Evolutionary conservation across 306 rosid genomes (phyloP).

Genomic region (Ziziphus jujuba): DNA sequence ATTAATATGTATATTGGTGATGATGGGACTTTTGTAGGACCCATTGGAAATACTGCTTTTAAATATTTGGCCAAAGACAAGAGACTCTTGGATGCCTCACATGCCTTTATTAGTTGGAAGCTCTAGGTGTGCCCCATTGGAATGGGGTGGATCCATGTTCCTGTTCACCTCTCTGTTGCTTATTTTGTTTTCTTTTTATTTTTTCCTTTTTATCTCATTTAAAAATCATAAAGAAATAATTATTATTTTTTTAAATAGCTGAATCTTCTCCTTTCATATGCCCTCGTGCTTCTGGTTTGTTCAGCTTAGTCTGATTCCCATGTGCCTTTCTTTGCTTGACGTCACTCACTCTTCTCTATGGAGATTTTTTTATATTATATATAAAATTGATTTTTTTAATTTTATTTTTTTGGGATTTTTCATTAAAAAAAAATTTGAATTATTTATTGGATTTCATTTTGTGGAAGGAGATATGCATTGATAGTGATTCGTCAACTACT

Average conservation of each 20-base stretch:
- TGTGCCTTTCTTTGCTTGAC: conserved; percentile 57
- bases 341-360: conserved; percentile 26
- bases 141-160: conserved; percentile 67
- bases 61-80: conserved; percentile 51
- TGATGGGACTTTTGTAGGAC: conserved; percentile 45
- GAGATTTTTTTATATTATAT: neutral
- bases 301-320: conserved; percentile 51
- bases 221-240: neutral
- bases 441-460: conserved; percentile 32
- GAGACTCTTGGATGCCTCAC: conserved; percentile 51
- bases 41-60: conserved; percentile 27
- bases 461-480: conserved; percentile 43
- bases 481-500: conserved; percentile 69
- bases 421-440: conserved; percentile 17
- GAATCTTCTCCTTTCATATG: conserved; percentile 63
- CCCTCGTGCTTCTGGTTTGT: conserved; percentile 41
- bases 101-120: conserved; percentile 61
- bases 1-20: conserved; percentile 28
- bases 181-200: conserved; percentile 1
- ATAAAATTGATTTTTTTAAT: neutral
- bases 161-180: conserved; percentile 10
- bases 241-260: conserved; percentile 11
- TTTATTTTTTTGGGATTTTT: conserved; percentile 12
- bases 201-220: neutral
- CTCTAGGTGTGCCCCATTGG: conserved; percentile 43